Conservation (phyloP, 2,329 filamentous ascomycete species). For the Trichoderma cornu-damae region DNA sequence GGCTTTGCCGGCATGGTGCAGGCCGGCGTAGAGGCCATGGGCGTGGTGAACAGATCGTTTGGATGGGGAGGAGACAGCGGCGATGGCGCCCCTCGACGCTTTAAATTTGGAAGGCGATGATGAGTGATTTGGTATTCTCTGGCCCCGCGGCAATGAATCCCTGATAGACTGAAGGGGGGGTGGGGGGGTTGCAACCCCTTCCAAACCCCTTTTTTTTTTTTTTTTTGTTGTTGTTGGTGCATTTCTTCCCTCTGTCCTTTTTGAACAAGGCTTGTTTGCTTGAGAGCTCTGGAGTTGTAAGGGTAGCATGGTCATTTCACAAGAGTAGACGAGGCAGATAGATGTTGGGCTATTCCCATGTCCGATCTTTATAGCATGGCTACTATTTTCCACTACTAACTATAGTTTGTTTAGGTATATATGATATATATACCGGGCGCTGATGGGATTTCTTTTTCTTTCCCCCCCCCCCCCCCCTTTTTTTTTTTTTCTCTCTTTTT, state of each 20-base stretch:
- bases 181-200: no score
- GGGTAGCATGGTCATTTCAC: neutral
- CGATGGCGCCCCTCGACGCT: neutral
- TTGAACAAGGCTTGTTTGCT: neutral
- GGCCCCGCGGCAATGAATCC: no score
- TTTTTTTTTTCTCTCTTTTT: neutral
- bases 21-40: constrained; percentile 48
- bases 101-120: constrained; percentile 7
- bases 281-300: neutral
- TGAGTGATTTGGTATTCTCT: no score
- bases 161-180: neutral
- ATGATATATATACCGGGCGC: neutral
- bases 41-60: constrained; percentile 48
- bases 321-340: neutral
- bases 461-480: neutral
- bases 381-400: neutral
- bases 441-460: neutral
- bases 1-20: constrained; percentile 42
- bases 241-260: neutral
- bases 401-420: no score
- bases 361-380: neutral
- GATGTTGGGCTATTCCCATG: neutral
- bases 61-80: constrained; percentile 24
- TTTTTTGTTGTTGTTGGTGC: no score
- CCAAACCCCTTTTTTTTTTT: no score